Evolutionary conservation across 1,139 yeast genomes (phyloP).

Genomic region (Debaryomyces fabryi): DNA sequence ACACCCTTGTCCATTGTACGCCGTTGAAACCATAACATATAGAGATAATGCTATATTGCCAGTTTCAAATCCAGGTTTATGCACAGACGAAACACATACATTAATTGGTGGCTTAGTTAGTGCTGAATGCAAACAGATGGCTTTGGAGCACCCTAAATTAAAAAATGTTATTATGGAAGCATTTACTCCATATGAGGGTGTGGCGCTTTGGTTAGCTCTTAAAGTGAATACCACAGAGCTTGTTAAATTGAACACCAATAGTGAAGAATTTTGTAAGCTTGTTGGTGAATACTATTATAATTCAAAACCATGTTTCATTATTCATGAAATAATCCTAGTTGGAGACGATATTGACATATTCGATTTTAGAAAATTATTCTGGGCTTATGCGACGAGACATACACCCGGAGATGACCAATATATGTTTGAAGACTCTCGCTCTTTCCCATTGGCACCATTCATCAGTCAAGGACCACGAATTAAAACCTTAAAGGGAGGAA

Average conservation of each 20-base stretch:
- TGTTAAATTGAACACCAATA: constrained; percentile 16
- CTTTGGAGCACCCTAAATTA: constrained; percentile 11
- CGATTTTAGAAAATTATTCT: constrained; percentile 18
- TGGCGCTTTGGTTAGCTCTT: constrained; percentile 20
- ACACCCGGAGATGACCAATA: constrained; percentile 20
- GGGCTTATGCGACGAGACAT: constrained; percentile 24
- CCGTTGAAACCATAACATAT: constrained; percentile 18
- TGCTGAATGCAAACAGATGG: constrained; percentile 13
- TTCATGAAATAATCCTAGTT: constrained; percentile 20
- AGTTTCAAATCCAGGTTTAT: constrained; percentile 21
- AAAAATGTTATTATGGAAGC: constrained; percentile 15
- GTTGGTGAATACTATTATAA: constrained; percentile 17
- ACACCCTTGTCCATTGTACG: constrained; percentile 21
- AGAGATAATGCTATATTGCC: constrained; percentile 22
- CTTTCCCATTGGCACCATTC: constrained; percentile 22
- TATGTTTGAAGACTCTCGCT: constrained; percentile 15
- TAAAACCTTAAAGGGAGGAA: constrained; percentile 19
- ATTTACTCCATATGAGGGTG: constrained; percentile 22
- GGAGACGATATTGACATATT: constrained; percentile 24
- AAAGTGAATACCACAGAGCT: constrained; percentile 17
- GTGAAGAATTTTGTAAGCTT: constrained; percentile 15
- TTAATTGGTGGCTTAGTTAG: constrained; percentile 20
- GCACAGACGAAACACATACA: constrained; percentile 23
- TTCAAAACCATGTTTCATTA: constrained; percentile 14
- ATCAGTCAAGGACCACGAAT: constrained; percentile 16